Evolutionary conservation across 2,329 filamentous ascomycete genomes (phyloP), one percentile per base, ranked within the genome.

Genomic region (Chaetomiaceae sp.): DNA sequence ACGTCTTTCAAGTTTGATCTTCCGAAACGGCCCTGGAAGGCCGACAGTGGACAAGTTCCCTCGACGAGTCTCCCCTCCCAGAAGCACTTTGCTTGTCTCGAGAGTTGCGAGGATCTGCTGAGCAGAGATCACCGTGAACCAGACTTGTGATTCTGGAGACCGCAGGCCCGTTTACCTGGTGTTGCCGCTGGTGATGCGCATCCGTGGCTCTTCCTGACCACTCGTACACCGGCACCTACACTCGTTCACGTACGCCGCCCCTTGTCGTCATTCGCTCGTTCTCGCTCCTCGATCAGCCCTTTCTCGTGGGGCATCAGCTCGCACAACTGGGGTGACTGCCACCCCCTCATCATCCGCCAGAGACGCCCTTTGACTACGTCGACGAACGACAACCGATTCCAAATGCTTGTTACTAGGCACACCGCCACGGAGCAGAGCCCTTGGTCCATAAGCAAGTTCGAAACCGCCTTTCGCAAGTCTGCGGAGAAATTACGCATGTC

Each of bases 401-500:
- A 31, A 76, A 78, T 81, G 77, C 74, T 80, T 65, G 75, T 76
- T 70, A 73, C 76, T 63, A 75, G 76, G 68, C 73, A 74, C 63
- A 68, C 69, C 66, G 74, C 78, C 56, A 68, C 74, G 63, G 75
- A 80, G 63, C 72, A 75, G 66, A 78, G 68, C 68, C 72, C 71
- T 67, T 81, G 78, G 78, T 73, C 73, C 58, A 71, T 71, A 58
- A 73, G 67, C 71, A 79, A 77, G 68, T 73, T 75, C 63, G 73
- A 75, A 63, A 68, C 71, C 58, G 62, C 68, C 51, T 68, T 72
- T 58, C 68, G 70, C 61, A 74, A 73, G 59, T 62, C 70, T 49
- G 66, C 72, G 54, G 69, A 70, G 60, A 66, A 59, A 61, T 66
- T 73, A 73, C 78, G 77, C 68, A 81, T 81, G 78, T 79, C 78